These are phyloP conservation scores for Oropetium thomaeum DNA, from an alignment of 176 grass and related monocot genomes.

Conservation along the genomic window DNA sequence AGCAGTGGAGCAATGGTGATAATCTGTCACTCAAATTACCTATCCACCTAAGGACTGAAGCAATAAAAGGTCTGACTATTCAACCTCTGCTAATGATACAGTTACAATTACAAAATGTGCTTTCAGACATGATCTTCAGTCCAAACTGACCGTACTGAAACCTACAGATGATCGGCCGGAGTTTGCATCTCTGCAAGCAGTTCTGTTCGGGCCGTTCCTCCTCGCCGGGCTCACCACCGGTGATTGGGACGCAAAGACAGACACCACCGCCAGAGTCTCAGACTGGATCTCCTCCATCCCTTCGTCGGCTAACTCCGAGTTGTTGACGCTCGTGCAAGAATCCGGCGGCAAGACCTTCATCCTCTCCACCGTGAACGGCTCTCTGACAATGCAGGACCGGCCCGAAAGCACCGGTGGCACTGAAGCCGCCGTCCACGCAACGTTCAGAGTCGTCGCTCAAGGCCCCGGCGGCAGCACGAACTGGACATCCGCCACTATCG, in stretches of 20 bases:
- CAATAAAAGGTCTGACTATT: slow-evolving; percentile 66
- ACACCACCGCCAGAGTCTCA: slow-evolving; percentile 30
- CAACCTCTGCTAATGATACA: not conserved
- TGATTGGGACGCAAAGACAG: slow-evolving; percentile 63
- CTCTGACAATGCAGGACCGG: slow-evolving; percentile 65
- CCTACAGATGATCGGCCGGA: slow-evolving; percentile 73
- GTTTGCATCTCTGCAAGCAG: slow-evolving; percentile 58
- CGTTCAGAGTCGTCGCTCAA: slow-evolving; percentile 49
- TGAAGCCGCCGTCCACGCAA: slow-evolving; percentile 56
- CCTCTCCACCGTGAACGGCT: slow-evolving; percentile 55
- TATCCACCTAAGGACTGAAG: slow-evolving; percentile 61
- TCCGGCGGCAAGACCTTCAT: slow-evolving; percentile 36
- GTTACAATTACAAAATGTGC: not conserved
- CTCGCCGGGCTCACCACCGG: slow-evolving; percentile 76
- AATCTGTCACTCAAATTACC: slow-evolving; percentile 52
- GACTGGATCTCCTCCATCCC: slow-evolving; percentile 77
- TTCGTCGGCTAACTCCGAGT: slow-evolving; percentile 58
- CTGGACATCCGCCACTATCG: slow-evolving; percentile 32
- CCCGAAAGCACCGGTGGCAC: slow-evolving; percentile 49
- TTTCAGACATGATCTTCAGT: not conserved
- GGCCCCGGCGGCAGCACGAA: not conserved
- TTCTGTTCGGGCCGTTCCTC: slow-evolving; percentile 86
- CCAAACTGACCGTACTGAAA: slow-evolving; percentile 2
- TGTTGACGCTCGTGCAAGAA: slow-evolving; percentile 55
- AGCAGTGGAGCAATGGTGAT: slow-evolving; percentile 62